Evolutionary conservation across 106 monocot genomes (phyloP), one percentile per base, ranked within the genome.

Genomic region (Dendrobium catenatum): DNA sequence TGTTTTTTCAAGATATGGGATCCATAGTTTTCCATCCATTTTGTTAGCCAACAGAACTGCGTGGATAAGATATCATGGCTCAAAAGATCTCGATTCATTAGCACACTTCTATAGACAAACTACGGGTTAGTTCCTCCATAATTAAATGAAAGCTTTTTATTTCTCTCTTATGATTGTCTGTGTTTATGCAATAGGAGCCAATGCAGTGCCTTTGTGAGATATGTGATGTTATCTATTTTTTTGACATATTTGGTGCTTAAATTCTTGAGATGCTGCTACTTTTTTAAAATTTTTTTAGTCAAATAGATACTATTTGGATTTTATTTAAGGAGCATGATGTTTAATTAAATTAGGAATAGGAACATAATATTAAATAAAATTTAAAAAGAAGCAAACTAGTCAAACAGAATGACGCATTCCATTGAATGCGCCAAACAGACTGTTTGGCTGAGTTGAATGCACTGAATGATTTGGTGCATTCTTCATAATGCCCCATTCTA

Each of bases 11-110:
- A 91, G 92, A 84, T 89, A 93, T 81, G 92, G 94, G 2, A 79
- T 94, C 84, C 92, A 81, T 59, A 88, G 94, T 22, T 88, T 98
- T 82, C 97, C 97, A 59, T 79, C 97, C 81, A 77, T 98, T 76
- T 11, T 98, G 73, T 27, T 98, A 41, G 78, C 82, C 42, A 93
- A 89, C 73, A 74, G 83, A 68, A 85, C 86, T 58, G 77, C 55
- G 75, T 84, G 51, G 79, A 61, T 89, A 19, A 83, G 41, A 33
- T 92, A 91, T 81, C 79, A 78, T 75, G 94, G 92, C 20, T 20
- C 87, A 37, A 98, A 89, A 85, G 89, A 94, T 82, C 77, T 98
- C 8, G 51, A 43, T 78, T 85, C 97, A 18, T 85, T 98, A 2
- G 84, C 88, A 13, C 24, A 78, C 15, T 94, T 98, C 79, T 98